phyloP scores from a whole-genome alignment of 1,284 basidiomycete genomes.

The Fomes fomentarius region DNA sequence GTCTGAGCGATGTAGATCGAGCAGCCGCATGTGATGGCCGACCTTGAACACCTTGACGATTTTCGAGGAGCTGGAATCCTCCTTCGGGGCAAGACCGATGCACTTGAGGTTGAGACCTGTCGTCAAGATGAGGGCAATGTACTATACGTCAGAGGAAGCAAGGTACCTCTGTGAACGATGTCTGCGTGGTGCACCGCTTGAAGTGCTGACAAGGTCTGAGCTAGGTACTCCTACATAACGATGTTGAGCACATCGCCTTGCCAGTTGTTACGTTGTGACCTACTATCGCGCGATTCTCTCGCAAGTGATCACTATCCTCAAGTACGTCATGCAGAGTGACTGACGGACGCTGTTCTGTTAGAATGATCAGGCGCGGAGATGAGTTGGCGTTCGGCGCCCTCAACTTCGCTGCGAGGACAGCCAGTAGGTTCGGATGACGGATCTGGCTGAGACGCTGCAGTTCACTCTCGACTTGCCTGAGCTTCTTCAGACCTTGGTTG shows the following conservation, averaged over 20 bases:
- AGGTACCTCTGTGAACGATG: conserved; percentile 66
- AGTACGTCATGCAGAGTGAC: conserved; percentile 70
- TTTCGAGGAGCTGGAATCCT: conserved; percentile 53
- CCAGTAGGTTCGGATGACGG: conserved; percentile 62
- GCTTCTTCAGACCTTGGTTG: conserved; percentile 70
- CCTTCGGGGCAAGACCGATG: conserved; percentile 59
- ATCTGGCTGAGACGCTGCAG: conserved; percentile 61
- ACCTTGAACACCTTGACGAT: conserved; percentile 68
- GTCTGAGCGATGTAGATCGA: conserved; percentile 77
- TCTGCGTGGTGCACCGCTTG: conserved; percentile 63
- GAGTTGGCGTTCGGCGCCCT: conserved; percentile 48
- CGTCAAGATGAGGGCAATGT: not conserved
- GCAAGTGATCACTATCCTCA: conserved; percentile 65
- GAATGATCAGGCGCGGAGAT: conserved; percentile 58
- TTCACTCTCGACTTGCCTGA: conserved; percentile 66
- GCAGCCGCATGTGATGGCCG: conserved; percentile 62
- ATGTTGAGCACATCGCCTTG: not conserved
- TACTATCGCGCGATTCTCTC: conserved; percentile 69
- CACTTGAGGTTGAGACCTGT: conserved; percentile 59
- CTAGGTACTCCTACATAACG: conserved; percentile 61
- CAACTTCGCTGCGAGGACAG: conserved; percentile 67
- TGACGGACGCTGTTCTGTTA: conserved; percentile 66
- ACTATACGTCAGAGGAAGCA: not conserved
- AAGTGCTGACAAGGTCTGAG: conserved; percentile 68
- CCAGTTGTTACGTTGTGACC: conserved; percentile 18